These are phyloP conservation scores for Myxozyma geophila DNA, from an alignment of 805 yeast genomes.

Conservation along the genomic window DNA sequence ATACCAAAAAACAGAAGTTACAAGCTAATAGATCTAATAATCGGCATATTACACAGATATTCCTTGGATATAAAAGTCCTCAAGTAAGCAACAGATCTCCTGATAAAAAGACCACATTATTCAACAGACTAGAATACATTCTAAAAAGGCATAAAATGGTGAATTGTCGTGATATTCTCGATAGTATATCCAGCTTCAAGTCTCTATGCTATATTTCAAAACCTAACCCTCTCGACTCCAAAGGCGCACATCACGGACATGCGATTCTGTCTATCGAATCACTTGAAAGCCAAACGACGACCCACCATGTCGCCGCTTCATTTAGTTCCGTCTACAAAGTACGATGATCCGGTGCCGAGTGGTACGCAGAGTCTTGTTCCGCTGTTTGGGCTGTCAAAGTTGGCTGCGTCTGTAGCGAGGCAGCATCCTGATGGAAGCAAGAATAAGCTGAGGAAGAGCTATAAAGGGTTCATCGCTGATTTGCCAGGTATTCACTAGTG, in stretches of 20 bases:
- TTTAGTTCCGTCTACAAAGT: slow-evolving; percentile 26
- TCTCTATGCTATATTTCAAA: too few relatives aligned
- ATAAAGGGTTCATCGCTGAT: slow-evolving; percentile 88
- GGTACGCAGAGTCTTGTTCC: slow-evolving; percentile 72
- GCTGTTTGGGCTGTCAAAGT: slow-evolving; percentile 65
- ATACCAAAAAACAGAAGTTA: too few relatives aligned
- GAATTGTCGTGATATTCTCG: too few relatives aligned
- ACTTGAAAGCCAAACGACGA: neutral
- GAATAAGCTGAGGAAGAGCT: slow-evolving; percentile 89
- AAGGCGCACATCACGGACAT: neutral
- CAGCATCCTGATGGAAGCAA: slow-evolving; percentile 87
- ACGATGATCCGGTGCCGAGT: slow-evolving; percentile 45
- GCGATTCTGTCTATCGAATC: neutral
- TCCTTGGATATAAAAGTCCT: too few relatives aligned
- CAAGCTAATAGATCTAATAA: too few relatives aligned
- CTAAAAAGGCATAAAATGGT: too few relatives aligned
- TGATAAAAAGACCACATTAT: too few relatives aligned
- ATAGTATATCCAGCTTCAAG: too few relatives aligned
- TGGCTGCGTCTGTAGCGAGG: slow-evolving; percentile 84
- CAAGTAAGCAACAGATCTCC: too few relatives aligned
- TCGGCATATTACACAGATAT: too few relatives aligned
- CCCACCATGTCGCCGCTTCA: slow-evolving; percentile 30
- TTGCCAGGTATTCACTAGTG: slow-evolving; percentile 75
- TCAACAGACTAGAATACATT: too few relatives aligned
- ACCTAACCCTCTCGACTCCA: too few relatives aligned